Conservation (phyloP, 2,329 filamentous ascomycete species). For the Penicillium sp. region DNA sequence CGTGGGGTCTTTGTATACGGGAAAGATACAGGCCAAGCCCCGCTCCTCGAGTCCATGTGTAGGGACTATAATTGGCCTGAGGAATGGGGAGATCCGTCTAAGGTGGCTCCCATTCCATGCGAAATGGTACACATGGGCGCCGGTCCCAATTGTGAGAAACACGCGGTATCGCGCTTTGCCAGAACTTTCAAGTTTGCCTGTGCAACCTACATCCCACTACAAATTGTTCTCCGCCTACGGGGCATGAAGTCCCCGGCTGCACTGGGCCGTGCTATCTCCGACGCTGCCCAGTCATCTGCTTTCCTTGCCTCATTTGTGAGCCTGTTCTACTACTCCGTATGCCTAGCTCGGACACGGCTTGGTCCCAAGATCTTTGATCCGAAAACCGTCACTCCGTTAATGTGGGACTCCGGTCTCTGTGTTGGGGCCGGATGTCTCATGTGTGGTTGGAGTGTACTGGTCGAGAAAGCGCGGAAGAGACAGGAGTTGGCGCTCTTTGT, state of each 20-base stretch:
- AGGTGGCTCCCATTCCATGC: slow-evolving; percentile 73
- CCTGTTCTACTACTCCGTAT: slow-evolving; percentile 83
- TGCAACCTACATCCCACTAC: slow-evolving; percentile 74
- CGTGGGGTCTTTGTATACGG: slow-evolving; percentile 69
- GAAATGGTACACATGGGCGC: slow-evolving; percentile 80
- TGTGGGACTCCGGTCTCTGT: slow-evolving; percentile 63
- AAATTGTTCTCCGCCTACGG: slow-evolving; percentile 62
- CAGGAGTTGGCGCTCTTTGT: slow-evolving; percentile 81
- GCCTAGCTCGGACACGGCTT: slow-evolving; percentile 70
- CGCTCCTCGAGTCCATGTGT: slow-evolving; percentile 70
- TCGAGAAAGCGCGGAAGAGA: slow-evolving; percentile 65
- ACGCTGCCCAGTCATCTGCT: slow-evolving; percentile 69
- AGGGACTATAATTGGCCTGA: slow-evolving; percentile 67
- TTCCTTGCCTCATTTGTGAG: slow-evolving; percentile 77
- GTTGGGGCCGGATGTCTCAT: slow-evolving; percentile 70
- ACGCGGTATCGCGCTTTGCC: slow-evolving; percentile 67
- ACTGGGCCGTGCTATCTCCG: slow-evolving; percentile 54
- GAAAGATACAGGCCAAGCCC: slow-evolving; percentile 68
- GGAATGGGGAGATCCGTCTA: slow-evolving; percentile 71
- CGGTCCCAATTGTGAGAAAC: slow-evolving; percentile 69
- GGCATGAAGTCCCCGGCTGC: slow-evolving; percentile 48
- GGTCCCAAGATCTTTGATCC: slow-evolving; percentile 68
- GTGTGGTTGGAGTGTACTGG: slow-evolving; percentile 79
- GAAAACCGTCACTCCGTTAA: slow-evolving; percentile 53
- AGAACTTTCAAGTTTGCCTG: slow-evolving; percentile 73